Evolutionary conservation across 202 grass and related monocot genomes (phyloP), one percentile per base, ranked within the genome.

Genomic region (Cymbopogon flexuosus): DNA sequence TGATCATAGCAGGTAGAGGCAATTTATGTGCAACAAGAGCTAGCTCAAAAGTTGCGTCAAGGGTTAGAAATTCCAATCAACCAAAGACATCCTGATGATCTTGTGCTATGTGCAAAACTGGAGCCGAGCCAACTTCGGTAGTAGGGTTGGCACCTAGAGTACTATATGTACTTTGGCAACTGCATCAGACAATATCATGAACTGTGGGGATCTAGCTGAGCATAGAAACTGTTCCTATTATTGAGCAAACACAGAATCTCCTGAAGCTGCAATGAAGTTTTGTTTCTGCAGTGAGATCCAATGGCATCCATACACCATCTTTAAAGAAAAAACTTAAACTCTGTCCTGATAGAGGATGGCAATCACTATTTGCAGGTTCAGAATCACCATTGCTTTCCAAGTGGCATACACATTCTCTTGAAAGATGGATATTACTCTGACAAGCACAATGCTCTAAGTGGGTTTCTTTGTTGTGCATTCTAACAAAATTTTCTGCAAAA

Each of bases 261-360:
- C 68, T 91, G 79, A 86, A 91, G 79, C 70, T 91, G 86, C 95
- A 98, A 90, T 94, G 88, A 57, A 84, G 78, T 75, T 42, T 10
- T 8, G 76, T 63, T 72, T 71, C 81, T 72, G 60, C 67, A 65
- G 84, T 81, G 47, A 81, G 29, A 79, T 91, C 63, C 81, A 59
- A 72, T 68, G 92, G 88, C 82, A 94, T 91, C 73, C 92, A 93
- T 61, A 98, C 84, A 65, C 90, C 95, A 88, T 93, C 86, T 87
- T 84, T 98, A 58, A 88, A 89, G 35, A 80, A 86, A 93, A 94
- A 98, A 56, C 30, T 91, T 86, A 81, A 86, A 2, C 56, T 47
- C 47, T 49, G 77, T 52, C 76, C 80, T 31, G 15, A 76, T 43
- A 68, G 19, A 62, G 82, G 71, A 82, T 60, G 68, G 19, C 18